These are phyloP conservation scores for Funneliformis mosseae DNA, from an alignment of 192 early-diverging fungal species.

Conservation along the genomic window DNA sequence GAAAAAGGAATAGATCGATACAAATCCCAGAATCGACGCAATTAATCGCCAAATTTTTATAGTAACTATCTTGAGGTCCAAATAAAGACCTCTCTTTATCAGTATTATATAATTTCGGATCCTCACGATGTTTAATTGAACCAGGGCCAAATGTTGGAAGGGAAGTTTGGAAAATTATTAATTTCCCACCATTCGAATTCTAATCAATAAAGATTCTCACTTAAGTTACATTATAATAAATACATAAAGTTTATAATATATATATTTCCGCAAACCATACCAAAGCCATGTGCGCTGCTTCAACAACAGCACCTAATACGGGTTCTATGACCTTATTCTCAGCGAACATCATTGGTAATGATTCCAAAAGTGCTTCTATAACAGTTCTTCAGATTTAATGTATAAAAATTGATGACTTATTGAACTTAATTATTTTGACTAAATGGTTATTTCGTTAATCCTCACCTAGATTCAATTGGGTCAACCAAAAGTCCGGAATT, in stretches of 20 bases:
- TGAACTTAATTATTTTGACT: slow-evolving; percentile 31
- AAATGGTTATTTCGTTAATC: background rate
- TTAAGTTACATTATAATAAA: background rate
- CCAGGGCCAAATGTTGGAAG: slow-evolving; percentile 89
- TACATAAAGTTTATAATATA: background rate
- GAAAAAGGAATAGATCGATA: slow-evolving; percentile 92
- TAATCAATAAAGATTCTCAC: slow-evolving; percentile 22
- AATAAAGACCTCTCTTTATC: slow-evolving; percentile 91
- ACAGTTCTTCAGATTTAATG: slow-evolving; percentile 50
- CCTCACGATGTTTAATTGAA: slow-evolving; percentile 84
- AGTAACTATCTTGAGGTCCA: slow-evolving; percentile 85
- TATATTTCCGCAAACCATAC: slow-evolving; percentile 41
- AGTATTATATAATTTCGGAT: slow-evolving; percentile 84
- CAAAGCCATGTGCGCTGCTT: slow-evolving; percentile 75
- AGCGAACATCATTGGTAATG: slow-evolving; percentile 81
- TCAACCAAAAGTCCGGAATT: slow-evolving; percentile 90
- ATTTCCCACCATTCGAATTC: slow-evolving; percentile 81
- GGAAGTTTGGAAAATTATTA: slow-evolving; percentile 86
- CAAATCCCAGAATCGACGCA: slow-evolving; percentile 81
- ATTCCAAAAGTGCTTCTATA: slow-evolving; percentile 81
- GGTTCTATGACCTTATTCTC: slow-evolving; percentile 73
- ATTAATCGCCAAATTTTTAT: slow-evolving; percentile 80
- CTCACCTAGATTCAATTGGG: slow-evolving; percentile 72
- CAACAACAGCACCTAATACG: slow-evolving; percentile 79
- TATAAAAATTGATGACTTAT: background rate